Evolutionary conservation across 2,329 filamentous ascomycete species (phyloP).

Genomic region (Exophiala sideris): DNA sequence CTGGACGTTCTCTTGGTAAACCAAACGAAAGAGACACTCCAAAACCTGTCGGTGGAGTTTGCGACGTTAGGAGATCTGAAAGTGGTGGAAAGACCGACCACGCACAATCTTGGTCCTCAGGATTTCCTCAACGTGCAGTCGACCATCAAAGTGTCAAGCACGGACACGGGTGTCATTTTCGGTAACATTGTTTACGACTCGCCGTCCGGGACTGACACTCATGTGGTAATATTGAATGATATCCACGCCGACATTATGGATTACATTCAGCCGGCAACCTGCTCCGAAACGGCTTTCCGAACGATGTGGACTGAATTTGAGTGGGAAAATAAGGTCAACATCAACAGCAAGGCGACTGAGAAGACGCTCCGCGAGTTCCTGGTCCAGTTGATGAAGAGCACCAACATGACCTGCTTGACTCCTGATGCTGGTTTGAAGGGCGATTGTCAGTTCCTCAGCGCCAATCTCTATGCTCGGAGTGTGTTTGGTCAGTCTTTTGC

Average conservation of each 20-base stretch:
- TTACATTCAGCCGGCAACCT: conserved; percentile 95
- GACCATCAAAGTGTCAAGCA: conserved; percentile 97
- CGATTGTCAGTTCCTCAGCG: conserved; percentile 95
- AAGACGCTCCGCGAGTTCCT: conserved; percentile 89
- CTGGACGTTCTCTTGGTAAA: conserved; percentile 95
- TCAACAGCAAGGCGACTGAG: conserved; percentile 78
- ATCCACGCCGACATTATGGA: conserved; percentile 99
- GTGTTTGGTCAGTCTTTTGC: conserved; percentile 79
- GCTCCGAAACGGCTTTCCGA: conserved; percentile 96
- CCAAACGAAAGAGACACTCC: conserved; percentile 91
- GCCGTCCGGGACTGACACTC: conserved; percentile 83
- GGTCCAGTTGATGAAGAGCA: conserved; percentile 91
- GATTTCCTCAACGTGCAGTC: conserved; percentile 98
- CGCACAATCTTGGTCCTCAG: conserved; percentile 89
- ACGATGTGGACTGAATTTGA: conserved; percentile 99
- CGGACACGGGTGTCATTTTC: conserved; percentile 97
- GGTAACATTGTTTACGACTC: conserved; percentile 98
- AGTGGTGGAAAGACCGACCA: conserved; percentile 93
- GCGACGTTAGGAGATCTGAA: conserved; percentile 97
- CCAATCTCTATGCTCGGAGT: conserved; percentile 92
- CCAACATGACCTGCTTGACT: conserved; percentile 97
- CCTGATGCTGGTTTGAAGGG: conserved; percentile 95
- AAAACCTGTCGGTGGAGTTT: conserved; percentile 96
- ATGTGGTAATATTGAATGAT: conserved; percentile 96
- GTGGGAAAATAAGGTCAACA: conserved; percentile 99